phyloP scores from a whole-genome alignment of 306 rosid genomes.

The Datisca glomerata region DNA sequence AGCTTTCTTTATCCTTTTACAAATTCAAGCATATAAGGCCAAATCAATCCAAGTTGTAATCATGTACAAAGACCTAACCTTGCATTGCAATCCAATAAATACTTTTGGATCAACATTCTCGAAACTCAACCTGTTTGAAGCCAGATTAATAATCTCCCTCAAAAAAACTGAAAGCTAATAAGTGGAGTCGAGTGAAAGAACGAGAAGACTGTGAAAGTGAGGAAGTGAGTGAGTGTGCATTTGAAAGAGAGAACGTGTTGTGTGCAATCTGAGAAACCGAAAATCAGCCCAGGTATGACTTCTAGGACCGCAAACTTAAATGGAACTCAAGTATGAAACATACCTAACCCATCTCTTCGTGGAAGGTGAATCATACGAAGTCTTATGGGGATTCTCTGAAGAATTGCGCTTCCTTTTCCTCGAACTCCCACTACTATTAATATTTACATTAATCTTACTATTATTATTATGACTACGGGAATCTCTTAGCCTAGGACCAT shows the following conservation, averaged over 20 bases:
- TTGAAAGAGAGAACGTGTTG: too few species aligned
- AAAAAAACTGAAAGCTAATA: too few species aligned
- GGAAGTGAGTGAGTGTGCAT: too few species aligned
- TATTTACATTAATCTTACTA: not conserved
- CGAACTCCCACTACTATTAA: conserved; percentile 13
- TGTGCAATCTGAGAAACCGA: too few species aligned
- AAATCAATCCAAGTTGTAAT: too few species aligned
- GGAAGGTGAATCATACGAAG: conserved; percentile 29
- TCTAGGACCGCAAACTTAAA: too few species aligned
- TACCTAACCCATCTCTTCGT: conserved; percentile 79
- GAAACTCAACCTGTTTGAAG: conserved; percentile 54
- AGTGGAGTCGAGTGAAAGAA: too few species aligned
- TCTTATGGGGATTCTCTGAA: conserved; percentile 23
- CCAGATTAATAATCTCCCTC: conserved; percentile 14
- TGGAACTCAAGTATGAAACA: too few species aligned
- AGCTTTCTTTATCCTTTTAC: too few species aligned
- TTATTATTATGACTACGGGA: conserved; percentile 28
- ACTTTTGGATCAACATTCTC: conserved; percentile 54
- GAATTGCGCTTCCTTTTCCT: conserved; percentile 31
- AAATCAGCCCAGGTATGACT: too few species aligned
- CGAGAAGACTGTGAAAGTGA: too few species aligned
- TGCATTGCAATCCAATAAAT: conserved; percentile 80
- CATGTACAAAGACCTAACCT: conserved; percentile 60
- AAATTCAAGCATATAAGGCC: too few species aligned
- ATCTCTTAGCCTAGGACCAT: conserved; percentile 69